Evolutionary conservation across 805 yeast species (phyloP).

Genomic region (Starmerella kuoi): DNA sequence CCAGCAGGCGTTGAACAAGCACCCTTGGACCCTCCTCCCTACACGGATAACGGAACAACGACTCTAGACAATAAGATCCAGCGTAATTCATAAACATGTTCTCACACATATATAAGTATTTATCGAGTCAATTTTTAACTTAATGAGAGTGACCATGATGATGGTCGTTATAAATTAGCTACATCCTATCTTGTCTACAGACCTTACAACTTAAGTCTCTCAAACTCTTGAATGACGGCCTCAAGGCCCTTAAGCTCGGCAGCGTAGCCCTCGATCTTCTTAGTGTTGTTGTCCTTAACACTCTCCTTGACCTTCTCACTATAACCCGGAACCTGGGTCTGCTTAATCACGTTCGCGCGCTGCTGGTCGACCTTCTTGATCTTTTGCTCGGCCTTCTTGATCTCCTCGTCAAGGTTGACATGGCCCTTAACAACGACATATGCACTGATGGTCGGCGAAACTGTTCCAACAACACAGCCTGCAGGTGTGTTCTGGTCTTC

Average conservation of each 20-base stretch:
- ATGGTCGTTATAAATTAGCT: too few relatives aligned
- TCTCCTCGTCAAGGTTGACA: slow-evolving; percentile 84
- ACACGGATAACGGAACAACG: background rate
- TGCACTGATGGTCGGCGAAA: slow-evolving; percentile 69
- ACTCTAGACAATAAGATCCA: slow-evolving; percentile 9
- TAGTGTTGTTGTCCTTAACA: slow-evolving; percentile 64
- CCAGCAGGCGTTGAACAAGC: background rate
- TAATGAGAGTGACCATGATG: too few relatives aligned
- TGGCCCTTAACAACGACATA: slow-evolving; percentile 90
- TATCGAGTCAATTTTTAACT: too few relatives aligned
- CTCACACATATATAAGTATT: too few relatives aligned
- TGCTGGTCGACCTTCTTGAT: slow-evolving; percentile 51
- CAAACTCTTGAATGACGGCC: slow-evolving; percentile 73
- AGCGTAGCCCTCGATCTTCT: slow-evolving; percentile 51
- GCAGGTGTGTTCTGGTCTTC: slow-evolving; percentile 53
- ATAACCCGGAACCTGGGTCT: slow-evolving; percentile 61
- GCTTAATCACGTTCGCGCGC: slow-evolving; percentile 54
- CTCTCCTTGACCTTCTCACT: slow-evolving; percentile 71
- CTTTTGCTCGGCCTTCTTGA: slow-evolving; percentile 68
- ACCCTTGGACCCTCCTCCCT: slow-evolving; percentile 6
- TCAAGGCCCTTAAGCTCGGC: slow-evolving; percentile 89
- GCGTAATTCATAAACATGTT: background rate
- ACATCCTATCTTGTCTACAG: background rate
- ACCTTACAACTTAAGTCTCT: slow-evolving; percentile 28
- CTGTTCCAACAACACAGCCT: slow-evolving; percentile 81